Evolutionary conservation across 306 rosid species (phyloP).

Genomic region (Rosa rugosa): DNA sequence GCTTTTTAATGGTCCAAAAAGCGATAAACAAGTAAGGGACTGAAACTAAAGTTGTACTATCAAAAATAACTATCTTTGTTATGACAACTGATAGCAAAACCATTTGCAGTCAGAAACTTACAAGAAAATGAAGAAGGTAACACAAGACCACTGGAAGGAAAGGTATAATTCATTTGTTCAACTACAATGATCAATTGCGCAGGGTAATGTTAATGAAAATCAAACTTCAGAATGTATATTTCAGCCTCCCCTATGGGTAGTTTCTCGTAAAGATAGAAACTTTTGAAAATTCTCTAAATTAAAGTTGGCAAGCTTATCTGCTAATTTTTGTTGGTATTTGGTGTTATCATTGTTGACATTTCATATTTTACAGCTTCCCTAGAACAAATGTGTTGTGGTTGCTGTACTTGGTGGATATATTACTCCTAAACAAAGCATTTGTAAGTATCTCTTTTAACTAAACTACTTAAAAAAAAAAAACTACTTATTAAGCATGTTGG

Average conservation of each 20-base stretch:
- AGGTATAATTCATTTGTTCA: slow-evolving; percentile 45
- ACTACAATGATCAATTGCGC: slow-evolving; percentile 1
- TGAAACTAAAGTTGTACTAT: slow-evolving; percentile 15
- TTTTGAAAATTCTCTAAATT: not conserved
- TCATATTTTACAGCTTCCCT: slow-evolving; percentile 59
- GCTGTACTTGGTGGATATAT: slow-evolving; percentile 76
- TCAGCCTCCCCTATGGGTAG: not conserved
- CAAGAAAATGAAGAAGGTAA: slow-evolving; percentile 83
- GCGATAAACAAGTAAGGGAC: slow-evolving; percentile 75
- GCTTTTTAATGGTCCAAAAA: slow-evolving; percentile 76
- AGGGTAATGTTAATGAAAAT: not conserved
- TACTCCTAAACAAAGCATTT: slow-evolving; percentile 81
- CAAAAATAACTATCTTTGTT: not conserved
- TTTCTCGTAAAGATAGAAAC: not conserved
- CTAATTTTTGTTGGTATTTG: not conserved
- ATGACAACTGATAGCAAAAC: slow-evolving; percentile 19
- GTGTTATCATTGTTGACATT: slow-evolving; percentile 21
- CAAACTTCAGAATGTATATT: not conserved
- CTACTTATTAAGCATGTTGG: not conserved
- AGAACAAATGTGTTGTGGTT: slow-evolving; percentile 89
- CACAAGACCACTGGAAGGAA: slow-evolving; percentile 92
- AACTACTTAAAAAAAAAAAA: not conserved
- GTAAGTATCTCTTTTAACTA: slow-evolving; percentile 47
- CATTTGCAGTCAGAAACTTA: slow-evolving; percentile 81
- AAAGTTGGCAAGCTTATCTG: not conserved